Evolutionary conservation across 2,329 filamentous ascomycete species (phyloP).

Genomic region (Cladosporium oxysporum): DNA sequence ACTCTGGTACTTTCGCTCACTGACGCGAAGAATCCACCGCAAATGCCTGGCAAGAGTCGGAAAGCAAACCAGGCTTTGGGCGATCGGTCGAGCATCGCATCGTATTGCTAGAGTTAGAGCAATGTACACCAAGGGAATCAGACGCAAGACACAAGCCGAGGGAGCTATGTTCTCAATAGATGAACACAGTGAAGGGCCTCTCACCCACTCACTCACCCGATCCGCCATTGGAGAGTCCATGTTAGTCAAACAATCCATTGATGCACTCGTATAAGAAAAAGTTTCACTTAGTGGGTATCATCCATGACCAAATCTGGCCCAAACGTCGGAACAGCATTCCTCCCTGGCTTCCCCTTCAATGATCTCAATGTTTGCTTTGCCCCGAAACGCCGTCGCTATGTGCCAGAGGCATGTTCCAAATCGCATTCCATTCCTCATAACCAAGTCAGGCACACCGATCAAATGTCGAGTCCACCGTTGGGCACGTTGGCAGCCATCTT

Average conservation of each 20-base stretch:
- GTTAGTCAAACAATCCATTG: slow-evolving; percentile 4
- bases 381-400: slow-evolving; percentile 31
- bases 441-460: background rate
- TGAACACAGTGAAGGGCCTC: background rate
- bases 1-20: background rate
- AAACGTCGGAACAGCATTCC: background rate
- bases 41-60: background rate
- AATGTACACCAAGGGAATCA: background rate
- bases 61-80: background rate
- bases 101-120: background rate
- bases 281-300: slow-evolving; percentile 18
- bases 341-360: background rate
- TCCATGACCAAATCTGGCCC: slow-evolving; percentile 14
- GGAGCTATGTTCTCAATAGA: background rate
- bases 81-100: background rate
- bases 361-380: background rate
- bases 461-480: slow-evolving; percentile 29
- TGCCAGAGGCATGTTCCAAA: slow-evolving; percentile 13
- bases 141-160: background rate
- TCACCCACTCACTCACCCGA: background rate
- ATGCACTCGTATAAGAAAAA: slow-evolving; percentile 10
- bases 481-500: slow-evolving; percentile 63
- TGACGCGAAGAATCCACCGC: background rate
- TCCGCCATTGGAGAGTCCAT: no score
- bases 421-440: background rate